Percentiles rank a stretch among this genome's conserved stretches.
phyloP scores from a whole-genome alignment of 768 basidiomycete genomes.

The Agaricus blazei region DNA sequence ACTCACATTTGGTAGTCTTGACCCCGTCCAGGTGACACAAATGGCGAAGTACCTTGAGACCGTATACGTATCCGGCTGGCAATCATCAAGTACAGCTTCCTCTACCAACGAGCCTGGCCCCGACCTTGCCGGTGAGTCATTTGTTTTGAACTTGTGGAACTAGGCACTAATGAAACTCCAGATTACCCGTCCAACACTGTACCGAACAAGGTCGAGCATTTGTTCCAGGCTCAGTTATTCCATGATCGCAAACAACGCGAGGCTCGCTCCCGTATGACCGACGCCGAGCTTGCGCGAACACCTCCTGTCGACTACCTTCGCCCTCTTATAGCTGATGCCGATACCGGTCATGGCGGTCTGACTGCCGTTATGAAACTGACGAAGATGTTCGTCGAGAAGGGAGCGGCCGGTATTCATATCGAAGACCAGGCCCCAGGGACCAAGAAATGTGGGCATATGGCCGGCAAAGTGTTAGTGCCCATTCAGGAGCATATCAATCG shows the following conservation, averaged over 20 bases:
- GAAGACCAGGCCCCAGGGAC: conserved; percentile 98
- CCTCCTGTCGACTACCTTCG: conserved; percentile 86
- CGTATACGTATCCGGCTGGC: conserved; percentile 97
- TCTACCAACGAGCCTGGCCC: conserved; percentile 96
- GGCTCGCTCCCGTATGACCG: conserved; percentile 63
- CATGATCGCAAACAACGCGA: conserved; percentile 97
- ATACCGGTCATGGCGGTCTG: conserved; percentile 96
- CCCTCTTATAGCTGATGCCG: conserved; percentile 93
- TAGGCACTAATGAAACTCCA: conserved; percentile 20
- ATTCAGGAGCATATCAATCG: conserved; percentile 98
- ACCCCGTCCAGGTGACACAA: conserved; percentile 96
- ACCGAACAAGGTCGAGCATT: conserved; percentile 96
- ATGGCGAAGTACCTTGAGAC: conserved; percentile 99
- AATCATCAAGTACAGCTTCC: conserved; percentile 89
- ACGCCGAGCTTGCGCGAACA: conserved; percentile 64
- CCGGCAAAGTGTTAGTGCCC: conserved; percentile 94
- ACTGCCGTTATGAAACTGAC: conserved; percentile 99
- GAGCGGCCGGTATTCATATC: conserved; percentile 95
- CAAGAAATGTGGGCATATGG: conserved; percentile 96
- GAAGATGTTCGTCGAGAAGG: conserved; percentile 98
- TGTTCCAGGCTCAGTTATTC: conserved; percentile 98
- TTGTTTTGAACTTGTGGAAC: neutral
- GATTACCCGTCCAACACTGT: conserved; percentile 99
- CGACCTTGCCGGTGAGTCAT: conserved; percentile 83
- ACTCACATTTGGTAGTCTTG: conserved; percentile 53